Conservation (phyloP, 179 eudicot genomes). For the Sideroxylon spinosum region DNA sequence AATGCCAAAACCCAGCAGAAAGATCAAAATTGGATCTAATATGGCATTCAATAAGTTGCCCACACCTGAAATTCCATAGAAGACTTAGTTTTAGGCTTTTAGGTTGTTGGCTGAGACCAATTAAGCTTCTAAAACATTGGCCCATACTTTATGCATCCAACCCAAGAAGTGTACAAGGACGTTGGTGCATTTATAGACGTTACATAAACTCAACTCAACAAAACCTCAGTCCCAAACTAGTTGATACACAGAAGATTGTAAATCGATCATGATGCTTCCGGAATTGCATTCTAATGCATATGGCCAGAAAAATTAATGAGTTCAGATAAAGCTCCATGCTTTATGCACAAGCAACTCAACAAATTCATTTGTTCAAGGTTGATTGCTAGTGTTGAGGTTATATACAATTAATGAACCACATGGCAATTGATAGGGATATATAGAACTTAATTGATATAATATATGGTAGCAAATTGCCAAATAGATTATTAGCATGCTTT, state of each 20-base stretch:
- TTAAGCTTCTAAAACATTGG: neutral
- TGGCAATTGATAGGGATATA: neutral
- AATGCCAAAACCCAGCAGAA: conserved; percentile 58
- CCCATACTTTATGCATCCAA: no score
- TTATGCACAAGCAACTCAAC: no score
- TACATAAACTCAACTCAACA: no score
- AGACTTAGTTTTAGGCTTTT: conserved; percentile 4
- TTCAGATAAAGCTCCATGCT: no score
- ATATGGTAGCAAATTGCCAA: neutral
- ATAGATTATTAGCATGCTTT: conserved; percentile 11
- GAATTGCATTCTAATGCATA: no score
- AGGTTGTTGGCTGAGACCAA: neutral
- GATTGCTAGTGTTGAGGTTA: neutral
- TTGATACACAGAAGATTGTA: no score
- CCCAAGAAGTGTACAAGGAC: no score
- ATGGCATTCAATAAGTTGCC: conserved; percentile 76
- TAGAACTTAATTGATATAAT: neutral
- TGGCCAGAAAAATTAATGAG: no score
- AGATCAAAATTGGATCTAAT: conserved; percentile 69
- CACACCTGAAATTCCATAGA: conserved; percentile 44
- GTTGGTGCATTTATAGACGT: no score
- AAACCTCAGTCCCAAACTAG: no score
- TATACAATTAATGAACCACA: neutral
- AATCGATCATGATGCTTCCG: no score
- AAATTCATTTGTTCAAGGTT: neutral